phyloP scores from a whole-genome alignment of 805 yeast species.

The Dipodascus albidus region DNA sequence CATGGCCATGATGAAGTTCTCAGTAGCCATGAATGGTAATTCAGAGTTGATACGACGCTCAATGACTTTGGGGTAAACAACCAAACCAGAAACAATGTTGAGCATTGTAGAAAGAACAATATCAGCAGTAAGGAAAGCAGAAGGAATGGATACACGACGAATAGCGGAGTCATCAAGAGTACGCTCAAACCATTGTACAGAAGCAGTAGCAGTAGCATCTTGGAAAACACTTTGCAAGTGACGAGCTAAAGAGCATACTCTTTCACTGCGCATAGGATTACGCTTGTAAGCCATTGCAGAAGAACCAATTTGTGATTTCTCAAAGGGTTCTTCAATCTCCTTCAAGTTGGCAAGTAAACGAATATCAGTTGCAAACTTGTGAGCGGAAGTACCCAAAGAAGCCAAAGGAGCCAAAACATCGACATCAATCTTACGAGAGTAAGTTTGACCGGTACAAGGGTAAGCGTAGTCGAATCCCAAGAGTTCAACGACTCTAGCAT shows the following conservation, averaged over 20 bases:
- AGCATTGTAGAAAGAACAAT: conserved; percentile 78
- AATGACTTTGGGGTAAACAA: conserved; percentile 96
- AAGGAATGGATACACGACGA: conserved; percentile 91
- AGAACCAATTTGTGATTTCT: conserved; percentile 96
- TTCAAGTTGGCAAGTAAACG: conserved; percentile 92
- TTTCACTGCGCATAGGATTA: conserved; percentile 98
- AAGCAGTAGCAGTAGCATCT: conserved; percentile 93
- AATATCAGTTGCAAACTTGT: conserved; percentile 95
- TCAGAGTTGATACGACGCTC: conserved; percentile 92
- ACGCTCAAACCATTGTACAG: conserved; percentile 99
- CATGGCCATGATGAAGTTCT: conserved; percentile 98
- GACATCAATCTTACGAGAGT: conserved; percentile 94
- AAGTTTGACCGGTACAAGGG: conserved; percentile 99
- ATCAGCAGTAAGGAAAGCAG: conserved; percentile 94
- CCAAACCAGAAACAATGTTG: conserved; percentile 90
- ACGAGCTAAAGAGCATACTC: conserved; percentile 97
- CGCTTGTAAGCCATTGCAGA: conserved; percentile 99
- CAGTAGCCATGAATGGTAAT: conserved; percentile 99
- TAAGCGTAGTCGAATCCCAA: conserved; percentile 90
- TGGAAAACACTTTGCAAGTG: conserved; percentile 84
- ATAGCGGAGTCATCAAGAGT: conserved; percentile 97
- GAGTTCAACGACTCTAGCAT: conserved; percentile 83
- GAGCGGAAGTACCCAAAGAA: conserved; percentile 91
- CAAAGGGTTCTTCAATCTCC: conserved; percentile 97
- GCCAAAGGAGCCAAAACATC: conserved; percentile 88